Base-by-base conservation (phyloP, 164 flowering plant genomes). In the Piper betle region DNA sequence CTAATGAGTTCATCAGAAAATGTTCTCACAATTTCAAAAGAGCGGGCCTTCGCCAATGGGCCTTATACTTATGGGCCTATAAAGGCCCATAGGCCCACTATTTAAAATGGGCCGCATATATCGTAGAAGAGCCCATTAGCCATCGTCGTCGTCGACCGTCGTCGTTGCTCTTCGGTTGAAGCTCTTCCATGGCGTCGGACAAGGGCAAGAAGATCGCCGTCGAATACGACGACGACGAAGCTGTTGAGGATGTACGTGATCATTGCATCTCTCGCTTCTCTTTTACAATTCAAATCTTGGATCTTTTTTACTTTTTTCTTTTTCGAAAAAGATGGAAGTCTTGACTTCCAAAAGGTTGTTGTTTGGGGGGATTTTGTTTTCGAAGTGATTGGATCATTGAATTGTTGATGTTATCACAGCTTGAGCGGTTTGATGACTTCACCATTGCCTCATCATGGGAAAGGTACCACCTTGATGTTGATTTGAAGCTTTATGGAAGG, bases 391-490 rank as follows among this genome's bases (percentile, higher is more conserved):
- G 50, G 12, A 43, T 2, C 2, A 7, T 43, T 43, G 50, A 6
- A 43, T 3, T 43, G 50, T 5, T 52, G 33, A 52, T 37, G 33
- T 46, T 60, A 3, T 48, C 48, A 53, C 56, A 64, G 67, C 56
- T 82, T 62, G 91, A 85, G 67, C 81, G 80, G 53, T 93, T 94
- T 73, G 91, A 94, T 80, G 97, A 94, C 78, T 94, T 90, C 73
- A 94, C 99, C 55, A 79, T 91, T 55, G 96, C 99, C 15, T 94
- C 99, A 58, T 80, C 95, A 2, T 94, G 97, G 97, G 97, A 94
- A 74, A 85, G 99, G 99, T 90, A 74, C 74, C 48, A 8, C 15
- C 48, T 8, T 52, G n/a, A 19, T 40, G 18, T 60, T 52, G 43
- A 65, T 52, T 46, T 25, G 39, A 52, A 54, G 39, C 25, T 37